These are phyloP conservation scores for Phascolomyces articulosus DNA, from an alignment of 371 early-diverging fungal species.

Conservation along the genomic window DNA sequence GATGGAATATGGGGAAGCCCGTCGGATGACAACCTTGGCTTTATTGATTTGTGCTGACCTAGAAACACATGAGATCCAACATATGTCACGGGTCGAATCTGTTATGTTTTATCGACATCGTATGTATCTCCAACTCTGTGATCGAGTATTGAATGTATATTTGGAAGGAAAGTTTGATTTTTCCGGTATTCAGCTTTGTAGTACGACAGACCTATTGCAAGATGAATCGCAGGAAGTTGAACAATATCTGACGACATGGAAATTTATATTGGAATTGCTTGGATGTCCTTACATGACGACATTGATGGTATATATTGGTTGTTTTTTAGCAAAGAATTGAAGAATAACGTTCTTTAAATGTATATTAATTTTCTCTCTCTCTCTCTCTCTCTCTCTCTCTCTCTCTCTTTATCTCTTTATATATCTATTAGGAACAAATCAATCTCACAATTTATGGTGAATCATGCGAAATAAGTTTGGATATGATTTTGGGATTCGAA, in stretches of 20 bases:
- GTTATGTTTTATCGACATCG: conserved; percentile 1
- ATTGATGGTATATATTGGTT: not conserved
- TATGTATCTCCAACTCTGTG: not conserved
- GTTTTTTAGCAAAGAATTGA: too few relatives aligned
- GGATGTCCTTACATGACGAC: not conserved
- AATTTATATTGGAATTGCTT: not conserved
- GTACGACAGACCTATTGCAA: not conserved
- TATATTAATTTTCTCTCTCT: too few relatives aligned
- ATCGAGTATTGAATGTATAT: not conserved
- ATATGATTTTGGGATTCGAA: not conserved
- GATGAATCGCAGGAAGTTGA: not conserved
- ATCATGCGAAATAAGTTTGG: not conserved
- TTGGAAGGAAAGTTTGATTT: not conserved
- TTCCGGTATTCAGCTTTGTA: not conserved
- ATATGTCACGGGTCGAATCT: not conserved
- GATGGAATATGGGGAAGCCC: conserved; percentile 1
- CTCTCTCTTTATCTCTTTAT: too few relatives aligned
- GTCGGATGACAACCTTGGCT: conserved; percentile 3
- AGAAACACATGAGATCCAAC: not conserved
- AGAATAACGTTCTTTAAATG: too few relatives aligned
- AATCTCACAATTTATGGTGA: not conserved
- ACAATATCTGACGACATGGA: not conserved
- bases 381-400: too few relatives aligned
- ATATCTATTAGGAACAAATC: not conserved
- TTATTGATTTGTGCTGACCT: not conserved